Evolutionary conservation across 2,329 filamentous ascomycete species (phyloP).

Genomic region (Neoarthrinium moseri): DNA sequence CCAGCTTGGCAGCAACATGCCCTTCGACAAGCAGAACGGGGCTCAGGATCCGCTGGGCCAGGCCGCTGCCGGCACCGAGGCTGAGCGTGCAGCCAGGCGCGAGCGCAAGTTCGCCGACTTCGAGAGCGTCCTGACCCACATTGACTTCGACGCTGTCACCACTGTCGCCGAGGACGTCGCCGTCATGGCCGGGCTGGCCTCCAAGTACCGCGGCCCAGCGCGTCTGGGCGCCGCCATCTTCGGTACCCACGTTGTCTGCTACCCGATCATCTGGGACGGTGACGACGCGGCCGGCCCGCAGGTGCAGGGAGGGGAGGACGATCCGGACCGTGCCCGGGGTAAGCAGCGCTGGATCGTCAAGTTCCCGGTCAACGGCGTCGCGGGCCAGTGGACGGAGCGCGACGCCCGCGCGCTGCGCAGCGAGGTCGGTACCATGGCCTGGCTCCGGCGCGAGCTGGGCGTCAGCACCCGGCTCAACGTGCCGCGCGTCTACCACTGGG

Average conservation of each 20-base stretch:
- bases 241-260: not conserved
- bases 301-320: not conserved
- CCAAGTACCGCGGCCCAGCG: not conserved
- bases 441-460: constrained; percentile 17
- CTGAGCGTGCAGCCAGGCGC: too few relatives aligned
- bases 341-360: constrained; percentile 20
- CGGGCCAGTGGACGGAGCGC: constrained; percentile 17
- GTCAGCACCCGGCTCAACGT: not conserved
- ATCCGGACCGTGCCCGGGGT: not conserved
- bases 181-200: not conserved
- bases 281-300: not conserved
- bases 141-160: not conserved
- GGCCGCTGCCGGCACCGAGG: too few relatives aligned
- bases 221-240: not conserved
- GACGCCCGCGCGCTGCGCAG: constrained; percentile 16
- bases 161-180: not conserved
- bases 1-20: not conserved
- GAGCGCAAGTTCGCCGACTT: not conserved
- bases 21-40: not conserved
- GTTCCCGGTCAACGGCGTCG: constrained; percentile 18
- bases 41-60: not conserved
- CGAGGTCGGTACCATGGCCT: constrained; percentile 13
- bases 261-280: not conserved
- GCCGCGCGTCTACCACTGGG: not conserved
- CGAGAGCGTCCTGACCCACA: not conserved